Evolutionary conservation across 352 stramenopile species (phyloP), one percentile per base, ranked within the genome.

Genomic region (Thraustochytrium striatum): DNA sequence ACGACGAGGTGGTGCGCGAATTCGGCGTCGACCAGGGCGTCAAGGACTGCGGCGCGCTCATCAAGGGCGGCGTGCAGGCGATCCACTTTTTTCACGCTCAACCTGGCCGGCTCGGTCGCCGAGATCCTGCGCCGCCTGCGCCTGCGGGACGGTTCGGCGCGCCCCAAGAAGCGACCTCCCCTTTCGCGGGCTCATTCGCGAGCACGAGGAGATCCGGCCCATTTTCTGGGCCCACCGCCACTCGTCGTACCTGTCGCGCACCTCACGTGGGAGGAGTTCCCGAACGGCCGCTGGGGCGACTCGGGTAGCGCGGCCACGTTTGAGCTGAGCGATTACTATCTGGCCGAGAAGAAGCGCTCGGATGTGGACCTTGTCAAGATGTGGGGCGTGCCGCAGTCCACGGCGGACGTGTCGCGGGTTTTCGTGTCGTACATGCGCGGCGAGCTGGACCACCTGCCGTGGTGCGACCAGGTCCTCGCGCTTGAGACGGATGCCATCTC

Each of bases 181-280:
- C 16, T 98, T 93, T 93, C 87, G 93, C 52, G 88, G 93, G 43
- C 95, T 91, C 16, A 95, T 94, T 73, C 88, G 95, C 69, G 87
- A 90, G 21, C 85, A 89, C 57, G 95, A 94, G 83, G 86, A 90
- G 80, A 89, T 98, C 55, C 92, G 96, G 55, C 96, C 96, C 9
- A 99, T 99, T 80, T 98, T 98, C 83, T 99, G 96, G 96, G 96
- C 95, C 13, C 98, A 99, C 86, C 90, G 96, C 39, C 95, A 95
- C 16, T 96, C 96, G 86, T 97, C 89, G 79, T 99, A 99, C 87
- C 86, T 99, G 21, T 89, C 96, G 83, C 88, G 96, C 57, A 99
- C 96, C 21, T 93, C 96, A 70, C 91, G 72, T 99, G 95, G 95
- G 94, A 98, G 82, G 95, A 98, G 79, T 97, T 98, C 87, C 94